These are phyloP conservation scores for Pichia sorboxylosa DNA, from an alignment of 1,139 yeast species.

Conservation along the genomic window DNA sequence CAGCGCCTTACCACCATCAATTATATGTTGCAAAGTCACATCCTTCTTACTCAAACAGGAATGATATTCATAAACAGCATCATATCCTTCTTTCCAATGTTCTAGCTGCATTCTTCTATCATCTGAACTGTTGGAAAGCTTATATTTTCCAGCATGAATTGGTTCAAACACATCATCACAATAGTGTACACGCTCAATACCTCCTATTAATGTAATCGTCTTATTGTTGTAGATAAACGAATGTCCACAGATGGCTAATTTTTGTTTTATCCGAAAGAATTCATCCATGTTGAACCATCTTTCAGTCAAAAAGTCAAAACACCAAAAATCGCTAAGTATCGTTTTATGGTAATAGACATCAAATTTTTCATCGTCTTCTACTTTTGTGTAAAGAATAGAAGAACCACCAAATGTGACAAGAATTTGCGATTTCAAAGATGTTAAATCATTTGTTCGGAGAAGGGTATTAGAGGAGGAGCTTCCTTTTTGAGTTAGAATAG, in stretches of 20 bases:
- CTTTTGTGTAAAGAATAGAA: constrained; percentile 16
- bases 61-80: constrained; percentile 3
- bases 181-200: constrained; percentile 15
- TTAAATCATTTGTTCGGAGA: constrained; percentile 7
- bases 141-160: constrained; percentile 5
- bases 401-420: constrained; percentile 38
- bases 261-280: constrained; percentile 5
- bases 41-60: background rate
- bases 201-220: constrained; percentile 23
- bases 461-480: background rate
- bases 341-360: constrained; percentile 18
- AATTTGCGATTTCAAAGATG: constrained; percentile 12
- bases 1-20: background rate
- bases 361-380: constrained; percentile 10
- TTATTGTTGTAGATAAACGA: constrained; percentile 15
- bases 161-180: constrained; percentile 4
- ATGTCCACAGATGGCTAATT: constrained; percentile 20
- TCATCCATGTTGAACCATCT: constrained; percentile 25
- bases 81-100: constrained; percentile 3
- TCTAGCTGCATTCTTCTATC: background rate
- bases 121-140: background rate
- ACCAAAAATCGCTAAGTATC: constrained; percentile 37
- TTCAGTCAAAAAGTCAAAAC: constrained; percentile 31
- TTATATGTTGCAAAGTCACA: background rate
- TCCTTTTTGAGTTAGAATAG: background rate